Evolutionary conservation across 306 rosid genomes (phyloP).

Genomic region (Quercus wislizeni): DNA sequence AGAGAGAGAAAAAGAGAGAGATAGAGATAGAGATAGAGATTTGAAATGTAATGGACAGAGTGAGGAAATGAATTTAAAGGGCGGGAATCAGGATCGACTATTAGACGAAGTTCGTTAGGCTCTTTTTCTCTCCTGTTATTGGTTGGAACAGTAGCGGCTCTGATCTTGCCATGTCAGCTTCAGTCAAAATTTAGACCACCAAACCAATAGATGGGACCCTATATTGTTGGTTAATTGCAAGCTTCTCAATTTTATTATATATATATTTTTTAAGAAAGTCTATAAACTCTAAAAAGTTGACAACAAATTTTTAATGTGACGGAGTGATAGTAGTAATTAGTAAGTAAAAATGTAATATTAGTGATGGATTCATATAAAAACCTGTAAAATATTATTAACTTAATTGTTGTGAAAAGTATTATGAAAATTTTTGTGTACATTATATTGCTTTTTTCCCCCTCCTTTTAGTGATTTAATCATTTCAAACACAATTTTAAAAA

Average conservation of each 20-base stretch:
- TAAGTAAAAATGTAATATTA: too few species aligned
- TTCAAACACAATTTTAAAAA: too few species aligned
- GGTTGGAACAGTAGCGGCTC: neutral
- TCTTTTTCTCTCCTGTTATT: neutral
- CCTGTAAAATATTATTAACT: rapidly evolving
- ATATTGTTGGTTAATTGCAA: too few species aligned
- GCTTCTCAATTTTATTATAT: too few species aligned
- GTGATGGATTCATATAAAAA: rapidly evolving
- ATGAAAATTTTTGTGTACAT: too few species aligned
- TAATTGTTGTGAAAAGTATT: too few species aligned
- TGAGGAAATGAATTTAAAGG: constrained; percentile 23
- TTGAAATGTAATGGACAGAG: constrained; percentile 9
- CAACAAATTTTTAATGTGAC: too few species aligned
- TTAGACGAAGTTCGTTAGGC: constrained; percentile 2
- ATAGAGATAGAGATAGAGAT: neutral
- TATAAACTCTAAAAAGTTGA: too few species aligned
- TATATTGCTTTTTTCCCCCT: too few species aligned
- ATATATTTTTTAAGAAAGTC: too few species aligned
- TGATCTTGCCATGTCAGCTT: constrained; percentile 19
- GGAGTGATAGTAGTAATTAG: rapidly evolving
- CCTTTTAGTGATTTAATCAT: too few species aligned
- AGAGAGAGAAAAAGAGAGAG: constrained; percentile 19
- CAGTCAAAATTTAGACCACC: neutral
- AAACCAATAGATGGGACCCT: too few species aligned
- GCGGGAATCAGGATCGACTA: constrained; percentile 43